A percentile compares a stretch with the other conserved stretches of the same genome.
Conservation (phyloP, 371 early-diverging fungal genomes). For the Nosema muscidifuracis region DNA sequence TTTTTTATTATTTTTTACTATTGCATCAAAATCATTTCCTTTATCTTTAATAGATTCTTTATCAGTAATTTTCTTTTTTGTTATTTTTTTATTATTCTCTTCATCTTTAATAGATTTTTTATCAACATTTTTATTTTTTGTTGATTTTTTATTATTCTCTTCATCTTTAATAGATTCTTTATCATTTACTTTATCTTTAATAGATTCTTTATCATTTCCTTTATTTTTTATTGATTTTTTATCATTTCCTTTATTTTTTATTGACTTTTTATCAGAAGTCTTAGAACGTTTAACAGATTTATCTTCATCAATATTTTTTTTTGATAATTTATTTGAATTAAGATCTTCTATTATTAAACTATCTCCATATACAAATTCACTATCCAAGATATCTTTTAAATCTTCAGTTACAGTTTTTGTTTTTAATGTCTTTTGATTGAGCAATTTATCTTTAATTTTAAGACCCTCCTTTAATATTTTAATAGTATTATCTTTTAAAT, state of each 20-base stretch:
- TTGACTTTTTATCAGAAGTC: neutral
- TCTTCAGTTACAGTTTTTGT: neutral
- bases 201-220: slow-evolving; percentile 32
- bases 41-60: neutral
- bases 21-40: neutral
- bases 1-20: neutral
- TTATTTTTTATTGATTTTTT: slow-evolving; percentile 12
- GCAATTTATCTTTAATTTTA: slow-evolving; percentile 44
- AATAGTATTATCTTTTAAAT: slow-evolving; percentile 25
- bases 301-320: neutral
- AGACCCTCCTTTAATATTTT: slow-evolving; percentile 33
- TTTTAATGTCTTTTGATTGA: neutral
- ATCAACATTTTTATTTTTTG: slow-evolving; percentile 29
- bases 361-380: neutral
- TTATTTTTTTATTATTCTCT: slow-evolving; percentile 11
- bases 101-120: slow-evolving; percentile 24
- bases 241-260: neutral
- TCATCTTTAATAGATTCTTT: slow-evolving; percentile 11
- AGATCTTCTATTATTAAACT: neutral
- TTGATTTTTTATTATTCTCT: neutral
- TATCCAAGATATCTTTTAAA: neutral
- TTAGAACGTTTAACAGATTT: neutral
- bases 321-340: no score
- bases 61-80: slow-evolving; percentile 4
- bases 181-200: slow-evolving; percentile 13